Evolutionary conservation across 1,139 yeast genomes (phyloP).

Genomic region (Arxiozyma heterogenica): DNA sequence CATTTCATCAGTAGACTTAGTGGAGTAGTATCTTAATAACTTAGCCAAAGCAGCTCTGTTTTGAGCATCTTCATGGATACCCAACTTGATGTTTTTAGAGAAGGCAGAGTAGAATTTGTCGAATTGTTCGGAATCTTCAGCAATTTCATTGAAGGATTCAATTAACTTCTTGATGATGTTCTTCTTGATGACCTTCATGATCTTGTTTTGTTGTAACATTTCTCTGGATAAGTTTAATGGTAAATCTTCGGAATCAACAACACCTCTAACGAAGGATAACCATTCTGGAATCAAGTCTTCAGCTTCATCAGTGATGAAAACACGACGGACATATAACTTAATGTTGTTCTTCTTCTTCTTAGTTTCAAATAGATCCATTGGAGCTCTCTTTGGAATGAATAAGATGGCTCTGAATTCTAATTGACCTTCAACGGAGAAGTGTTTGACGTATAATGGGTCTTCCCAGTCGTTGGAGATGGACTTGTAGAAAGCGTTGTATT

Average conservation of each 20-base stretch:
- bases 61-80: slow-evolving; percentile 98
- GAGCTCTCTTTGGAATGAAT: slow-evolving; percentile 98
- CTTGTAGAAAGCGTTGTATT: slow-evolving; percentile 98
- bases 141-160: slow-evolving; percentile 97
- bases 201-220: slow-evolving; percentile 99
- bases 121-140: slow-evolving; percentile 98
- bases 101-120: slow-evolving; percentile 98
- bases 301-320: slow-evolving; percentile 98
- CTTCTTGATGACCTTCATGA: slow-evolving; percentile 98
- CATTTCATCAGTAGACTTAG: slow-evolving; percentile 88
- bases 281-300: slow-evolving; percentile 99
- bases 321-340: slow-evolving; percentile 98
- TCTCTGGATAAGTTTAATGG: slow-evolving; percentile 99
- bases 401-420: slow-evolving; percentile 97
- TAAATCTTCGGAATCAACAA: slow-evolving; percentile 98
- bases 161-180: slow-evolving; percentile 97
- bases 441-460: slow-evolving; percentile 99
- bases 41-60: slow-evolving; percentile 94
- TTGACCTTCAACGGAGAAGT: slow-evolving; percentile 99
- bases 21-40: slow-evolving; percentile 93
- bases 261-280: slow-evolving; percentile 97
- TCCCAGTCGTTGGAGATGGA: slow-evolving; percentile 99
- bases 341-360: slow-evolving; percentile 99
- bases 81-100: slow-evolving; percentile 97
- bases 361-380: slow-evolving; percentile 92